A percentile compares a stretch with the other conserved stretches of the same genome.
Conservation (phyloP, 345 rosid species). For the Gynandropsis gynandra region DNA sequence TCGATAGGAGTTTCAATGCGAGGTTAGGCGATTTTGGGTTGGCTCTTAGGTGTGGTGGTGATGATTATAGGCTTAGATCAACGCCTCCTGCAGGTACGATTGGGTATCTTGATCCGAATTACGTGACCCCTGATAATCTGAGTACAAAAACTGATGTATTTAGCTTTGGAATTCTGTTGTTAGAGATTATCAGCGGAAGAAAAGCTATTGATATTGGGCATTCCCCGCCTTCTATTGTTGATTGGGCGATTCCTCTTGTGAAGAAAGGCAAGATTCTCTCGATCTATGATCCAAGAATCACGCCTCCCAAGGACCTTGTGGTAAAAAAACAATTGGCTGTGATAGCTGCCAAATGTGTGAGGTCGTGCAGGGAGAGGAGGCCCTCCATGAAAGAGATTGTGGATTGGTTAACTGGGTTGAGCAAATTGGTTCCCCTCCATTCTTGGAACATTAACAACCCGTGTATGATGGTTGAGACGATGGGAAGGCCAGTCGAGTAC, state of each 20-base stretch:
- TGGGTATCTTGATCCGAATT: constrained; percentile 93
- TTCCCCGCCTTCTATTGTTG: constrained; percentile 89
- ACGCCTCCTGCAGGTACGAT: constrained; percentile 99
- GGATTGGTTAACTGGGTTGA: constrained; percentile 61
- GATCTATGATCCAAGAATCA: constrained; percentile 67
- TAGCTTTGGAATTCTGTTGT: constrained; percentile 89
- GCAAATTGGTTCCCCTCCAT: constrained; percentile 70
- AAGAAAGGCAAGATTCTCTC: constrained; percentile 80
- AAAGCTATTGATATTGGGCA: constrained; percentile 86
- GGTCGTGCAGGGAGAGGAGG: constrained; percentile 92
- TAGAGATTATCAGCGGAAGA: constrained; percentile 92
- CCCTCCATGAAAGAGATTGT: constrained; percentile 87
- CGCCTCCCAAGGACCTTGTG: constrained; percentile 53
- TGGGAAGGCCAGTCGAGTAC: constrained; percentile 62
- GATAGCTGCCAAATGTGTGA: constrained; percentile 86
- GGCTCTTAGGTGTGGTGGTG: constrained; percentile 73
- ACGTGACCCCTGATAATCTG: constrained; percentile 91
- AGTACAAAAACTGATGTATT: constrained; percentile 95
- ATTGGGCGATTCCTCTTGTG: constrained; percentile 90
- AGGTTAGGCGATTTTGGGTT: constrained; percentile 93
- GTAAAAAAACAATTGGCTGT: constrained; percentile 77
- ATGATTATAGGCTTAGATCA: constrained; percentile 67
- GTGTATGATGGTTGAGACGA: constrained; percentile 90
- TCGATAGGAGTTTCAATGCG: constrained; percentile 82
- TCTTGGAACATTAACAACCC: constrained; percentile 95